These are phyloP conservation scores for Sonneratia caseolaris DNA, from an alignment of 345 rosid genomes.

Conservation along the genomic window DNA sequence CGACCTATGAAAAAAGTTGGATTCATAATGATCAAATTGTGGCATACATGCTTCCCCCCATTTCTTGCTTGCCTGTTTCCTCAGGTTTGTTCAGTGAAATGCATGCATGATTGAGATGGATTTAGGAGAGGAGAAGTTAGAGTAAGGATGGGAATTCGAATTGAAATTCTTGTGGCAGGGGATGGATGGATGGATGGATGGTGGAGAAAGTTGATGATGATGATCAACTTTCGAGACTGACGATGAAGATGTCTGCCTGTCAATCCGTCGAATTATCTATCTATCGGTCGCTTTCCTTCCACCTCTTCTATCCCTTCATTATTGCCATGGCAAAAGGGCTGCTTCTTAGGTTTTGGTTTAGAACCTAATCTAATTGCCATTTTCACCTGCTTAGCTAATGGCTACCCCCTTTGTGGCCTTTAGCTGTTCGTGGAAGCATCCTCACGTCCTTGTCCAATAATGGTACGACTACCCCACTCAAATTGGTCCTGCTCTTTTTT, in stretches of 20 bases:
- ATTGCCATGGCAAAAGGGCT: background rate
- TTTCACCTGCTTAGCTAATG: background rate
- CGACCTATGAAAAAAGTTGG: no score
- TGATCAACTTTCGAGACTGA: conserved; percentile 28
- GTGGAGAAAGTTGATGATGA: background rate
- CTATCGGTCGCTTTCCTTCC: conserved; percentile 10
- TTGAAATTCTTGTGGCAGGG: background rate
- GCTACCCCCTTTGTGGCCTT: background rate
- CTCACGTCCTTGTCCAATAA: no score
- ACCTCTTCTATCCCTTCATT: background rate
- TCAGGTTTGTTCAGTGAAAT: conserved; percentile 11
- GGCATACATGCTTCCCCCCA: background rate
- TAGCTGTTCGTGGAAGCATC: no score
- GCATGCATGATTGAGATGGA: conserved; percentile 14
- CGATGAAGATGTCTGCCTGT: conserved; percentile 49
- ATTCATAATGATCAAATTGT: background rate
- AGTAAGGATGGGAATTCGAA: background rate
- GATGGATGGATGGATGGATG: background rate
- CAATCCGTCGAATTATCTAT: conserved; percentile 23
- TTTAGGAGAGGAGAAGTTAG: background rate
- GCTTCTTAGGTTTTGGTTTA: background rate
- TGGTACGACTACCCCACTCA: no score
- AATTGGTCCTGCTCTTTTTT: no score
- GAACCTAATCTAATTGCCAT: background rate
- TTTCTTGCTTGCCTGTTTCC: conserved; percentile 3